These are phyloP conservation scores for Aurifilum marmelostoma DNA, from an alignment of 2,329 filamentous ascomycete genomes.

Conservation along the genomic window DNA sequence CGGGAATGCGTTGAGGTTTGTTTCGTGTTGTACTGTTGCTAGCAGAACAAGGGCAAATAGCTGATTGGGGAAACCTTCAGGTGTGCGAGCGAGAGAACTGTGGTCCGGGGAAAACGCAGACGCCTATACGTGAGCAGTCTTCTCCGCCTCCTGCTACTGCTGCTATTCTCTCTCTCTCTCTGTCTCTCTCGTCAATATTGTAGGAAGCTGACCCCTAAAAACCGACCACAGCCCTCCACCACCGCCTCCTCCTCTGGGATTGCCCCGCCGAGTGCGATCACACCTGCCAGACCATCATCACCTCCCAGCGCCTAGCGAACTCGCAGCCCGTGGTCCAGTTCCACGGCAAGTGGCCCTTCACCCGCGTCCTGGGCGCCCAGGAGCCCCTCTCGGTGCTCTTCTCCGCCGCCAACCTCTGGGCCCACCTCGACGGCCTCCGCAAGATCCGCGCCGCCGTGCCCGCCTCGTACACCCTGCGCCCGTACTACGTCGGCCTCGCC, in stretches of 20 bases:
- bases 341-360: conserved; percentile 98
- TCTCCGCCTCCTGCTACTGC: no score
- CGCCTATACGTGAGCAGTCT: conserved; percentile 68
- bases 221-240: conserved; percentile 78
- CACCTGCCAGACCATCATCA: conserved; percentile 93
- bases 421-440: conserved; percentile 77
- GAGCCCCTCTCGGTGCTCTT: conserved; percentile 94
- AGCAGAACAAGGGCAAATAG: not conserved
- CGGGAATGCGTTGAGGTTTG: conserved; percentile 80
- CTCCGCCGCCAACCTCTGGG: conserved; percentile 86
- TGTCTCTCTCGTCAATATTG: conserved; percentile 66
- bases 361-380: conserved; percentile 87
- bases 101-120: conserved; percentile 58
- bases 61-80: conserved; percentile 49
- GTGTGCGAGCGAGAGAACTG: conserved; percentile 84
- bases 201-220: not conserved
- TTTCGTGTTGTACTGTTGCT: conserved; percentile 25
- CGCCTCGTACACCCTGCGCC: conserved; percentile 71
- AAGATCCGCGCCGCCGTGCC: conserved; percentile 74
- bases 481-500: conserved; percentile 80
- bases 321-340: conserved; percentile 81
- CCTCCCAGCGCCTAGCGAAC: conserved; percentile 67
- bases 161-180: conserved; percentile 42
- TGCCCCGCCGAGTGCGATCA: conserved; percentile 97
- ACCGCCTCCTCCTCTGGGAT: conserved; percentile 86